Conservation (phyloP, 345 rosid species). For the Erucastrum elatum region DNA sequence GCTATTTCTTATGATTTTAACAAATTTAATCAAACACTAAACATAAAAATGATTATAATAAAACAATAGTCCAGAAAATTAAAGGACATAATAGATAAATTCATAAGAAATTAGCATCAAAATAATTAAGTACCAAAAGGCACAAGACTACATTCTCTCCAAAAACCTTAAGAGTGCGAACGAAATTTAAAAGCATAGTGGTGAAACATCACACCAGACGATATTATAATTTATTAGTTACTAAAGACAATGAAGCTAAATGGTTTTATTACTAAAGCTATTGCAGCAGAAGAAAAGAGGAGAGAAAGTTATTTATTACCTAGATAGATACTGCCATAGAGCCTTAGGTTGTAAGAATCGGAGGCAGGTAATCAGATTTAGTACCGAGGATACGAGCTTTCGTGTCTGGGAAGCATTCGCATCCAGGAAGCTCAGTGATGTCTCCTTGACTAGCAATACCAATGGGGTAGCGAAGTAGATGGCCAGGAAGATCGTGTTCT, state of each 20-base stretch:
- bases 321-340: background rate
- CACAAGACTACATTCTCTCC: constrained; percentile 9
- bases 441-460: constrained; percentile 62
- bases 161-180: background rate
- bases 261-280: constrained; percentile 23
- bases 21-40: background rate
- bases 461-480: constrained; percentile 85
- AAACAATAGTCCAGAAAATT: background rate
- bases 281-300: constrained; percentile 3
- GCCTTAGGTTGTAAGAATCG: constrained; percentile 80
- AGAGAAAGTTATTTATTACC: constrained; percentile 23
- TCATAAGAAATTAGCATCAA: constrained; percentile 23
- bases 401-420: constrained; percentile 82
- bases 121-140: background rate
- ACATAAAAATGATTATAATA: background rate
- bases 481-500: constrained; percentile 85
- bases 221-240: constrained; percentile 3
- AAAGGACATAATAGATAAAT: background rate
- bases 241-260: background rate
- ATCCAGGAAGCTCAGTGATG: constrained; percentile 70
- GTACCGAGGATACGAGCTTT: constrained; percentile 83
- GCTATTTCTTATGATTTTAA: background rate
- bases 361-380: constrained; percentile 91
- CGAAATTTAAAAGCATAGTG: background rate
- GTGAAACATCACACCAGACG: background rate